Percentiles rank a stretch among this genome's conserved stretches.
Evolutionary conservation across 2,329 filamentous ascomycete genomes (phyloP).

Genomic region (Phaeosphaeriaceae sp.): DNA sequence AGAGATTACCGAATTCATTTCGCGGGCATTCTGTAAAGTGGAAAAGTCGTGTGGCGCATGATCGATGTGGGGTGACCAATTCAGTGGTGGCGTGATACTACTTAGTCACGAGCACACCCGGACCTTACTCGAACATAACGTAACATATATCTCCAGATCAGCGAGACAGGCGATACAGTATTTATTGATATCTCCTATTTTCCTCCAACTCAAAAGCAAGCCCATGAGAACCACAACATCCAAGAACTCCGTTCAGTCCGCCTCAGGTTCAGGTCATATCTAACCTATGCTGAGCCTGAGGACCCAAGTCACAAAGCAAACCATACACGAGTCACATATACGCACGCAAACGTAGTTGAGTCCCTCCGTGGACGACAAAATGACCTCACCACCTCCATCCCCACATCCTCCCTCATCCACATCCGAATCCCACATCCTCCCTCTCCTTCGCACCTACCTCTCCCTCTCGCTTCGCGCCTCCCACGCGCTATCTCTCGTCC

Average conservation of each 20-base stretch:
- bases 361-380: too few relatives aligned
- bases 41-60: neutral
- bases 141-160: neutral
- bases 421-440: neutral
- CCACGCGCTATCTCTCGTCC: neutral
- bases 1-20: too few relatives aligned
- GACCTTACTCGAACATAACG: neutral
- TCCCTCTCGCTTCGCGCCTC: slow-evolving; percentile 3
- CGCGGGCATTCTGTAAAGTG: neutral
- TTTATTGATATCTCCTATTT: too few relatives aligned
- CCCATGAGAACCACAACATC: too few relatives aligned
- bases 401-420: neutral
- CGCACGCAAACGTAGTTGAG: too few relatives aligned
- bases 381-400: neutral
- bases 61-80: neutral
- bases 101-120: neutral
- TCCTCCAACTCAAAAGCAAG: too few relatives aligned
- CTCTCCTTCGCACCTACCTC: slow-evolving; percentile 1
- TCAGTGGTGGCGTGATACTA: neutral
- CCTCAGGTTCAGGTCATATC: too few relatives aligned
- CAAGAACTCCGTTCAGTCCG: too few relatives aligned
- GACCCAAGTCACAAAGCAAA: too few relatives aligned
- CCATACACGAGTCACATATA: too few relatives aligned
- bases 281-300: too few relatives aligned
- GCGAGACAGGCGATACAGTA: too few relatives aligned